phyloP scores from a whole-genome alignment of 371 early-diverging fungal genomes.

The Thermomucor indicae-seudaticae region DNA sequence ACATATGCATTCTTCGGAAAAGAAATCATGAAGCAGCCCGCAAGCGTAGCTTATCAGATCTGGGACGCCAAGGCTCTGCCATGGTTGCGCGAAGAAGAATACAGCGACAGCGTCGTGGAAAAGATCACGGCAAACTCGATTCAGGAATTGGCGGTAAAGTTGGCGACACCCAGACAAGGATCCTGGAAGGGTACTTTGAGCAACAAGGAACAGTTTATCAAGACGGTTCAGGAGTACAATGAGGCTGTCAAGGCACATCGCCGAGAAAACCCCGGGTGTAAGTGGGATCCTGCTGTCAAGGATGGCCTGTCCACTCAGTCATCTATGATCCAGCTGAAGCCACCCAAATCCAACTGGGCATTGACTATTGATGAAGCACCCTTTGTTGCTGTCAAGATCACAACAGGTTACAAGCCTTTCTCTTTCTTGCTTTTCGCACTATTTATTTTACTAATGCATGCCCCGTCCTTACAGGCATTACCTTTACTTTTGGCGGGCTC shows the following conservation, averaged over 20 bases:
- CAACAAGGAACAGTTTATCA: conserved; percentile 4
- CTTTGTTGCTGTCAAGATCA: conserved; percentile 18
- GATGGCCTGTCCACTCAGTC: conserved; percentile 19
- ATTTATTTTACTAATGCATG: neutral
- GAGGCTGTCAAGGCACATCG: conserved; percentile 7
- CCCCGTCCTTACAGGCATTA: conserved; percentile 8
- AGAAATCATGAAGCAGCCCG: conserved; percentile 15
- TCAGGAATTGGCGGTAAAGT: conserved; percentile 14
- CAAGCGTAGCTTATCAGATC: conserved; percentile 8
- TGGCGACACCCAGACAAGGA: conserved; percentile 1
- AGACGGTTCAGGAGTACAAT: conserved; percentile 11
- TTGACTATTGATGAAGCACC: conserved; percentile 10
- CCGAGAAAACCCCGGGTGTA: conserved; percentile 2
- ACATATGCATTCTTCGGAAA: conserved; percentile 18
- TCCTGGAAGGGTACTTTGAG: conserved; percentile 7
- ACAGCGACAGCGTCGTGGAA: conserved; percentile 13
- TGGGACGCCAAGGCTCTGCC: conserved; percentile 7
- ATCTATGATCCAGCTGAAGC: conserved; percentile 1
- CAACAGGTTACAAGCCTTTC: conserved; percentile 4
- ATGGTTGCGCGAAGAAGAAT: conserved; percentile 13
- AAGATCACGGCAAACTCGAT: conserved; percentile 11
- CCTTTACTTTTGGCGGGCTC: conserved; percentile 17
- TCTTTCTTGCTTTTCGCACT: neutral
- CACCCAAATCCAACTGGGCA: conserved; percentile 16
- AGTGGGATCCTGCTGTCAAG: conserved; percentile 14